Conservation (phyloP, 169 alveolate genomes). For the Theileria luwenshuni region DNA sequence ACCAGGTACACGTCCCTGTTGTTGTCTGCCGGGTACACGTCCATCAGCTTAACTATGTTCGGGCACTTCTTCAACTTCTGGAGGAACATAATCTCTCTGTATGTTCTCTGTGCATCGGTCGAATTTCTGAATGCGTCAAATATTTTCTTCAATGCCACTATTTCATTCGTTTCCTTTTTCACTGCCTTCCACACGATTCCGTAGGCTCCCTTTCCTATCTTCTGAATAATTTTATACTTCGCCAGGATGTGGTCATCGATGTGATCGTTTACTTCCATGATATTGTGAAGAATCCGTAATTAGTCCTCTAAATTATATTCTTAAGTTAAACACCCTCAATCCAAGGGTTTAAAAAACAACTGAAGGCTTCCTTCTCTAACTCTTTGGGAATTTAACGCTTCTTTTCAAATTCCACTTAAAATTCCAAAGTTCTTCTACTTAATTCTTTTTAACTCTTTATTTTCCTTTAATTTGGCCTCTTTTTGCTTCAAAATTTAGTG, state of each 20-base stretch:
- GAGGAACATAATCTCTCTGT: conserved; percentile 97
- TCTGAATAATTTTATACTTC: conserved; percentile 86
- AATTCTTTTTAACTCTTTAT: too few species aligned
- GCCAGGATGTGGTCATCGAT: conserved; percentile 90
- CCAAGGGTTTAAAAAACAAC: too few species aligned
- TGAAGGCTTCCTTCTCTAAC: too few species aligned
- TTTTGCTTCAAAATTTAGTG: too few species aligned
- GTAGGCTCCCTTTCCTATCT: conserved; percentile 97
- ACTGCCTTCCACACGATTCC: conserved; percentile 99
- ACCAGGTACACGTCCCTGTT: conserved; percentile 97
- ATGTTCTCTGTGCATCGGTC: conserved; percentile 99
- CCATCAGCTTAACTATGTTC: conserved; percentile 90
- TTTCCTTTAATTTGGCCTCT: too few species aligned
- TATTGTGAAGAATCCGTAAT: not conserved
- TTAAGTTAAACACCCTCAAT: not conserved
- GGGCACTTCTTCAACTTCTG: conserved; percentile 91
- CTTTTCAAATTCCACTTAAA: too few species aligned
- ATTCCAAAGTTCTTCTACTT: too few species aligned
- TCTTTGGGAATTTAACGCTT: too few species aligned
- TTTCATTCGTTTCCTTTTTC: conserved; percentile 91
- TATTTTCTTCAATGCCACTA: conserved; percentile 98
- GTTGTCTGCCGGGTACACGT: conserved; percentile 95
- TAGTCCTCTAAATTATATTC: not conserved
- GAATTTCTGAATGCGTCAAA: conserved; percentile 99
- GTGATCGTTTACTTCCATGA: conserved; percentile 57